phyloP scores from a whole-genome alignment of 116 monocot species.

The Papilionanthe hybrid region DNA sequence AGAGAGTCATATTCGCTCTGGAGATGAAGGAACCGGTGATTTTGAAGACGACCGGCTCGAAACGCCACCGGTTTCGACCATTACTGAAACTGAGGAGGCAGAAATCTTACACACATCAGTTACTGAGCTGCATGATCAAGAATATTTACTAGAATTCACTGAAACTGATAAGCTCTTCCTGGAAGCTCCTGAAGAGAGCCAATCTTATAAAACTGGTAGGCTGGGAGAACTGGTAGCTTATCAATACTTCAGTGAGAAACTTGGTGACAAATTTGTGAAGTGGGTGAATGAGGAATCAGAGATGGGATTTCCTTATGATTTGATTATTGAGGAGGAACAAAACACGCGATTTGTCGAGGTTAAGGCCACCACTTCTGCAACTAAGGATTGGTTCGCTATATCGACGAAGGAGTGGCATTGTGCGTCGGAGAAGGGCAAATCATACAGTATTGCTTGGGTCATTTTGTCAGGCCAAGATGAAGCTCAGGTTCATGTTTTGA shows the following conservation, averaged over 20 bases:
- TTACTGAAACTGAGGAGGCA: too few relatives aligned
- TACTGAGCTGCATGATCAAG: not conserved
- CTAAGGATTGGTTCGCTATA: slow-evolving; percentile 20
- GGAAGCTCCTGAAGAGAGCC: slow-evolving; percentile 7
- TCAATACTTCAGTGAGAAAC: slow-evolving; percentile 13
- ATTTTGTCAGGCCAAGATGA: not conserved
- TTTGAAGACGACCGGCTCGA: not conserved
- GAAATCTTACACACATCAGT: not conserved
- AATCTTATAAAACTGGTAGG: slow-evolving; percentile 16
- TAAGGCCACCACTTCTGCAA: slow-evolving; percentile 17
- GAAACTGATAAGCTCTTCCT: slow-evolving; percentile 8
- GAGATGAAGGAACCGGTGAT: not conserved
- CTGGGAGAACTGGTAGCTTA: slow-evolving; percentile 20
- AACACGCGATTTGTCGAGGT: slow-evolving; percentile 12
- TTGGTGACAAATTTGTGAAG: slow-evolving; percentile 9
- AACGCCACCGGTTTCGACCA: too few relatives aligned
- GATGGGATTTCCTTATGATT: slow-evolving; percentile 17
- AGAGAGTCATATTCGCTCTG: not conserved
- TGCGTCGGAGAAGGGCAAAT: slow-evolving; percentile 15
- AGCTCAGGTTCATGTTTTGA: slow-evolving; percentile 10
- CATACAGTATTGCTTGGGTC: slow-evolving; percentile 17
- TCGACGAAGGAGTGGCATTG: slow-evolving; percentile 14
- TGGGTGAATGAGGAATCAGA: slow-evolving; percentile 20
- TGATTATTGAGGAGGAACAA: slow-evolving; percentile 4
- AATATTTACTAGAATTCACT: not conserved